Percentiles rank a stretch among this genome's conserved stretches.
phyloP scores from a whole-genome alignment of 2,329 filamentous ascomycete species.

The Aspergillus arachidicola region DNA sequence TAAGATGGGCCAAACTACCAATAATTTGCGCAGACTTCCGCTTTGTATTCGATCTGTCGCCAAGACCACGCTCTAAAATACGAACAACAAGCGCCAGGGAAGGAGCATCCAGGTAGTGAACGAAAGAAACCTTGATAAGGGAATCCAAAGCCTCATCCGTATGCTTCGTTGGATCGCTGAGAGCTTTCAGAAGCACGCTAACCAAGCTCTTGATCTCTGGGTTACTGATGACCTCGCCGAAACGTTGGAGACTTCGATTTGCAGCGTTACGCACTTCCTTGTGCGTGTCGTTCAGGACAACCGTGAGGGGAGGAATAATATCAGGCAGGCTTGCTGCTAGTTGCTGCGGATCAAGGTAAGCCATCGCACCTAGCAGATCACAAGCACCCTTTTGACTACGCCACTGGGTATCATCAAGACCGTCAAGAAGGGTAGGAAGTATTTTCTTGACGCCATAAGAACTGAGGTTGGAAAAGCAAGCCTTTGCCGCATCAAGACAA shows the following conservation, averaged over 20 bases:
- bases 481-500: constrained; percentile 89
- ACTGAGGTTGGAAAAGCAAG: constrained; percentile 88
- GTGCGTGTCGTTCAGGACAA: constrained; percentile 94
- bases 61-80: constrained; percentile 88
- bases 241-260: constrained; percentile 94
- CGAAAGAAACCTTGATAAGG: constrained; percentile 96
- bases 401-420: constrained; percentile 94
- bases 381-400: constrained; percentile 98
- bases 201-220: constrained; percentile 95
- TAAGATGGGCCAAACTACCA: constrained; percentile 93
- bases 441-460: constrained; percentile 96
- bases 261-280: constrained; percentile 92
- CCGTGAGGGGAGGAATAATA: constrained; percentile 93
- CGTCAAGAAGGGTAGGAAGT: constrained; percentile 84
- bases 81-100: constrained; percentile 93
- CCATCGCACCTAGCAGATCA: constrained; percentile 96
- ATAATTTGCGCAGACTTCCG: constrained; percentile 97
- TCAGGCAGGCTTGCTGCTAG: constrained; percentile 88
- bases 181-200: constrained; percentile 86
- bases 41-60: constrained; percentile 91
- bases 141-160: constrained; percentile 92
- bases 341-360: constrained; percentile 94
- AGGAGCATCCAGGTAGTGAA: constrained; percentile 96
- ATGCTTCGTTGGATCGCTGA: constrained; percentile 96
- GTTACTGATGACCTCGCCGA: constrained; percentile 97